phyloP scores from a whole-genome alignment of 2,329 filamentous ascomycete genomes.

The Penicillium sp. region DNA sequence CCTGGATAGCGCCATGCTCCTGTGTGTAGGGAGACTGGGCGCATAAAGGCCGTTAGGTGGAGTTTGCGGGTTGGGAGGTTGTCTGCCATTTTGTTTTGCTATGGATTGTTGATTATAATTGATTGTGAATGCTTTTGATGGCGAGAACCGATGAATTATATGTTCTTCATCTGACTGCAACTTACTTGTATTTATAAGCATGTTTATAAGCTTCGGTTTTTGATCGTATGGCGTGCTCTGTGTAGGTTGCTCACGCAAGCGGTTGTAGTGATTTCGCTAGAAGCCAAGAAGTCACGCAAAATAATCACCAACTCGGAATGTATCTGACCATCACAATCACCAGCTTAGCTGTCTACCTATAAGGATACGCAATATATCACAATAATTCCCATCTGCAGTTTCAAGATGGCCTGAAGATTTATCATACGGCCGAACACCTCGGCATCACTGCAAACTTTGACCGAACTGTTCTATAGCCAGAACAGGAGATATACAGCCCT shows the following conservation, averaged over 20 bases:
- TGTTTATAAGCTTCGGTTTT: slow-evolving; percentile 5
- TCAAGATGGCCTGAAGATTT: too few relatives aligned
- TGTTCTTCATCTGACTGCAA: background rate
- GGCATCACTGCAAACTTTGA: too few relatives aligned
- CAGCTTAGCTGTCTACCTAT: too few relatives aligned
- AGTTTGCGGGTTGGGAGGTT: slow-evolving; percentile 31
- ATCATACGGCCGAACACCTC: too few relatives aligned
- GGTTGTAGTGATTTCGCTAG: background rate
- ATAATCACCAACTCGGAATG: too few relatives aligned
- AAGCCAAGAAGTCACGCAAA: background rate
- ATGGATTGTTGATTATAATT: background rate
- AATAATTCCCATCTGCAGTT: too few relatives aligned
- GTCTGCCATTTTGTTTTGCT: slow-evolving; percentile 16
- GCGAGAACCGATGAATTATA: background rate
- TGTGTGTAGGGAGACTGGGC: slow-evolving; percentile 57
- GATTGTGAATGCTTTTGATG: background rate
- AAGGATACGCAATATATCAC: too few relatives aligned
- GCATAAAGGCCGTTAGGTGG: slow-evolving; percentile 61
- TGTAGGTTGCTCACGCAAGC: slow-evolving; percentile 4
- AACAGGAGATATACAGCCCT: too few relatives aligned
- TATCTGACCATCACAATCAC: too few relatives aligned
- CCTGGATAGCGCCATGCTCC: slow-evolving; percentile 60
- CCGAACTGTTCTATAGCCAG: too few relatives aligned
- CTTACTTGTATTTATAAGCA: background rate
- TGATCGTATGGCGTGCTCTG: slow-evolving; percentile 6